phyloP scores from a whole-genome alignment of 257 asterid genomes.

The Nicotiana sylvestris region DNA sequence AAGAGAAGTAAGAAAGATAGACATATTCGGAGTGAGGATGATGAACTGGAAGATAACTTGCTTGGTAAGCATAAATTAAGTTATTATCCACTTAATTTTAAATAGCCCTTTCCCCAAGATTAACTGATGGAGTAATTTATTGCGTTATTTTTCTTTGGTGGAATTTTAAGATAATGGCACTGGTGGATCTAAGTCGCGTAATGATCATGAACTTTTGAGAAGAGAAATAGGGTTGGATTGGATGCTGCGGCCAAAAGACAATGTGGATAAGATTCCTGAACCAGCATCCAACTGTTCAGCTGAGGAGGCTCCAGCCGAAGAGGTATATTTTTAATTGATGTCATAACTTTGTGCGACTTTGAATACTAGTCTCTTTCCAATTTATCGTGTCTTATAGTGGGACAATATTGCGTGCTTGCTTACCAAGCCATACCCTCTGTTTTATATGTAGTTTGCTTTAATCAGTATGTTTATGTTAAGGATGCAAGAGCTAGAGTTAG shows the following conservation, averaged over 20 bases:
- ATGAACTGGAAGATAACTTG: conserved; percentile 20
- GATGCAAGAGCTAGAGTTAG: not conserved
- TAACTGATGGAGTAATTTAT: not conserved
- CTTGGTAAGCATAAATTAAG: conserved; percentile 22
- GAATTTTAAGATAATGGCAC: conserved; percentile 26
- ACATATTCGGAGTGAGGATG: conserved; percentile 10
- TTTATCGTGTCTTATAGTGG: not conserved
- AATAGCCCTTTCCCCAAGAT: not conserved
- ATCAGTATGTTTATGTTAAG: not conserved
- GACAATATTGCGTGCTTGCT: not conserved
- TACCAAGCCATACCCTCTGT: not conserved
- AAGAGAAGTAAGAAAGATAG: conserved; percentile 20
- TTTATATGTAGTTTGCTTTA: not conserved
- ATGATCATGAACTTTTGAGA: conserved; percentile 35
- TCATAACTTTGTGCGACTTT: not conserved
- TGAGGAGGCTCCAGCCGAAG: conserved; percentile 51
- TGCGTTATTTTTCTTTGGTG: not conserved
- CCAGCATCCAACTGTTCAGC: conserved; percentile 30
- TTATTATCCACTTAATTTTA: not conserved
- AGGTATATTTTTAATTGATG: conserved; percentile 37
- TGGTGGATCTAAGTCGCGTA: conserved; percentile 36
- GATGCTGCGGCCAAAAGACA: conserved; percentile 80
- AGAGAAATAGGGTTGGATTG: conserved; percentile 95
- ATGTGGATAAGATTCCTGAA: conserved; percentile 27
- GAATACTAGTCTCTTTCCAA: not conserved